Evolutionary conservation across 345 rosid genomes (phyloP).

Genomic region (Eucalyptus regnans): DNA sequence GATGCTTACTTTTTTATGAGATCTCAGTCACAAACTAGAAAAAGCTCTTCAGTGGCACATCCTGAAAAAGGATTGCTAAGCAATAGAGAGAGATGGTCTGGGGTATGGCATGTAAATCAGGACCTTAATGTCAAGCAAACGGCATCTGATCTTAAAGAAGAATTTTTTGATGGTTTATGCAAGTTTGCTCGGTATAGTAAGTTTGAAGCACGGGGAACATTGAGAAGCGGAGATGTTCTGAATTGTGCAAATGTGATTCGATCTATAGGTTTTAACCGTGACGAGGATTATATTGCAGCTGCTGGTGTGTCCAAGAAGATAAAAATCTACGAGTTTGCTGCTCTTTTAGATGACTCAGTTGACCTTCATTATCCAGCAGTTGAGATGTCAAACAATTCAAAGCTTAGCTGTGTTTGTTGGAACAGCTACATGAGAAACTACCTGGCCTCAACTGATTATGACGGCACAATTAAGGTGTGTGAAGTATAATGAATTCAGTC

Average conservation of each 20-base stretch:
- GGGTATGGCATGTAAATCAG: conserved; percentile 13
- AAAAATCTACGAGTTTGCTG: conserved; percentile 63
- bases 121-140: conserved; percentile 16
- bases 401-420: conserved; percentile 86
- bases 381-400: conserved; percentile 77
- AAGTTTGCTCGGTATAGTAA: conserved; percentile 69
- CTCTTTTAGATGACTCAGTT: conserved; percentile 56
- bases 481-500: not conserved
- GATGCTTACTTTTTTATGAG: conserved; percentile 72
- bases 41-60: conserved; percentile 11
- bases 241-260: conserved; percentile 74
- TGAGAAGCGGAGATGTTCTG: conserved; percentile 65
- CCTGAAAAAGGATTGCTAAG: conserved; percentile 30
- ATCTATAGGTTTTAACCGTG: conserved; percentile 73
- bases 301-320: conserved; percentile 92
- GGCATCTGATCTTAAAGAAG: conserved; percentile 36
- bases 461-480: conserved; percentile 72
- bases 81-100: conserved; percentile 16
- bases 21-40: conserved; percentile 28
- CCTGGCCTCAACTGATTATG: conserved; percentile 84
- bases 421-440: conserved; percentile 81
- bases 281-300: conserved; percentile 68
- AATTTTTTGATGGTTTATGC: conserved; percentile 67
- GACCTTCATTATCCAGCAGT: conserved; percentile 77
- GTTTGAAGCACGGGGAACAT: conserved; percentile 61